A percentile compares a stretch with the other conserved stretches of the same genome.
These are phyloP conservation scores for Syncephalastrum racemosum DNA, from an alignment of 371 early-diverging fungal genomes.

Conservation along the genomic window DNA sequence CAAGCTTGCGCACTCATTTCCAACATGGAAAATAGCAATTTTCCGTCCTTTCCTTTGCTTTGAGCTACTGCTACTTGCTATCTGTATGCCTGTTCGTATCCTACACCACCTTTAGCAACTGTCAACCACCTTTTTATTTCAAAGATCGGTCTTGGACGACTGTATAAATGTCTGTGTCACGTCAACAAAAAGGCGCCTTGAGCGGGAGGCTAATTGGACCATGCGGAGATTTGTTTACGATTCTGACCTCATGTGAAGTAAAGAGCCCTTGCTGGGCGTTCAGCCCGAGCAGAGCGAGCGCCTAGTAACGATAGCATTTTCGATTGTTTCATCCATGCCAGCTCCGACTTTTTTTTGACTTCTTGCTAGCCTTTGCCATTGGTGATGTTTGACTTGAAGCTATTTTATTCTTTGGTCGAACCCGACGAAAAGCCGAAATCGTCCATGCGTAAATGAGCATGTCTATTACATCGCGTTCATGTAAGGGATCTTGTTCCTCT, in stretches of 20 bases:
- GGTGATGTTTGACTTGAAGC: conserved; percentile 6
- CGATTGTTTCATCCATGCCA: conserved; percentile 15
- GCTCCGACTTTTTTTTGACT: conserved; percentile 3
- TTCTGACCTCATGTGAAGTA: conserved; percentile 5
- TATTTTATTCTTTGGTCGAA: too few species aligned
- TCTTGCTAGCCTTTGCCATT: conserved; percentile 6
- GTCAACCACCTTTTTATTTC: too few species aligned
- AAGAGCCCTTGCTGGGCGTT: neutral
- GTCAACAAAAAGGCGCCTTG: conserved; percentile 6
- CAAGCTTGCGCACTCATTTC: too few species aligned
- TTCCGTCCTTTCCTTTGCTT: conserved; percentile 4
- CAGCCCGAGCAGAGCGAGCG: neutral
- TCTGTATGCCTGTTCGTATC: neutral
- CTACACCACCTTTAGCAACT: neutral
- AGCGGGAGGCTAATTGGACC: conserved; percentile 4
- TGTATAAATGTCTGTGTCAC: neutral
- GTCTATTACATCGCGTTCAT: too few species aligned
- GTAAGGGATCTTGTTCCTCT: too few species aligned
- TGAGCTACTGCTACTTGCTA: neutral
- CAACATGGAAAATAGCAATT: conserved; percentile 1
- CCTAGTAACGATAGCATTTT: conserved; percentile 16
- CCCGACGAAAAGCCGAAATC: too few species aligned
- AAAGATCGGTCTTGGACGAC: too few species aligned
- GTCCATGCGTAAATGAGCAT: too few species aligned
- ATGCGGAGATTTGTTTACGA: conserved; percentile 8